Evolutionary conservation across 129 eudicot species (phyloP), one percentile per base, ranked within the genome.

Genomic region (Sambucus nigra): DNA sequence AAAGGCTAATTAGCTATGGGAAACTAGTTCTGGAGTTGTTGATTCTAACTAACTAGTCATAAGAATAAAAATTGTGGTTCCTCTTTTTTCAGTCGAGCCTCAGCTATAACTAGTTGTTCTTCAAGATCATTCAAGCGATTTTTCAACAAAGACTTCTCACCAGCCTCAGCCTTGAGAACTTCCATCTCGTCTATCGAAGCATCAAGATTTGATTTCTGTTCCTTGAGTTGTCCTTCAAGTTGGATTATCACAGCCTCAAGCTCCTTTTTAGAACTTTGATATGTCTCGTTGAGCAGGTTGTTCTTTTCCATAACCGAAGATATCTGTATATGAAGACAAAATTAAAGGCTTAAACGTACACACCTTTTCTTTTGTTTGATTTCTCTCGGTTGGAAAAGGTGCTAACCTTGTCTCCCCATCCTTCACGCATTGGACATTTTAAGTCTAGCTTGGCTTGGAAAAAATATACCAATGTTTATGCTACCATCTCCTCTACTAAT

Each of bases 271-370:
- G 88, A 68, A 29, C 39, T 76, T 60, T 74, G 75, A 39, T 68
- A 63, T 24, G 88, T 67, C 73, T 76, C 94, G 20, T 60, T 75
- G 46, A 78, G 80, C 72, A 63, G 45, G 55, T 63, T 76, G 64
- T 86, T 89, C 70, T 85, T 94, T 76, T 84, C 95, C 75, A 66
- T 65, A 12, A 78, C 67, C 38, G 93, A 73, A 10, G 93, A 81
- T 71, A 89, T 73, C 97, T 89, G 73, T 28, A 19, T 25, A 42
- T 42, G 48, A 42, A 42, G 48, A 2, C 48, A n/a, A n/a, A n/a
- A n/a, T n/a, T n/a, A n/a, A n/a, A n/a, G n/a, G n/a, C n/a, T n/a
- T n/a, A n/a, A n/a, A n/a, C n/a, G n/a, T n/a, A n/a, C n/a, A n/a
- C n/a, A n/a, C n/a, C n/a, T n/a, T n/a, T n/a, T n/a, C n/a, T n/a